phyloP scores from a whole-genome alignment of 164 flowering plant species.

The Macadamia integrifolia region DNA sequence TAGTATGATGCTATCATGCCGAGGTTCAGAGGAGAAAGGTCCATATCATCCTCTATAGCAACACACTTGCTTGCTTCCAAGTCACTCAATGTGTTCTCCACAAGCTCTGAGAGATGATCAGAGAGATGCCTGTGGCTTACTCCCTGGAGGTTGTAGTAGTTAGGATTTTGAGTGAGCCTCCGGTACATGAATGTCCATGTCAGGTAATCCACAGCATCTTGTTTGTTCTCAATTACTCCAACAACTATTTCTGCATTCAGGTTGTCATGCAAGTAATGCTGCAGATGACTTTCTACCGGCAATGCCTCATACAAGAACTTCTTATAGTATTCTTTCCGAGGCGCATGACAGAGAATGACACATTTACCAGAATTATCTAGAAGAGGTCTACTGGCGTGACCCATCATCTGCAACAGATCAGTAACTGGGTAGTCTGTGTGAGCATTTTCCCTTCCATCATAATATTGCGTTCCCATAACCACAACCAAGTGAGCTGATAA shows the following conservation, averaged over 20 bases:
- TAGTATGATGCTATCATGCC: slow-evolving; percentile 93
- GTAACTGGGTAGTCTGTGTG: slow-evolving; percentile 90
- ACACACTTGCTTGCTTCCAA: slow-evolving; percentile 78
- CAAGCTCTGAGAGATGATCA: slow-evolving; percentile 91
- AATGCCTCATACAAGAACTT: slow-evolving; percentile 92
- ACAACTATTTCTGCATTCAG: slow-evolving; percentile 87
- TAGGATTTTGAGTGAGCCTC: slow-evolving; percentile 94
- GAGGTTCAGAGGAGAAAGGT: slow-evolving; percentile 72
- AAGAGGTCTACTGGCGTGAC: slow-evolving; percentile 88
- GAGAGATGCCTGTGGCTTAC: slow-evolving; percentile 94
- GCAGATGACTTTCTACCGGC: slow-evolving; percentile 94
- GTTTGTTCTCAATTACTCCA: slow-evolving; percentile 77
- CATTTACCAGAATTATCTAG: slow-evolving; percentile 82
- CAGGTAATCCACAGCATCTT: slow-evolving; percentile 94
- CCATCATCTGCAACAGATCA: slow-evolving; percentile 96
- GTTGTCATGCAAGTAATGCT: slow-evolving; percentile 85
- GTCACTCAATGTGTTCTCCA: slow-evolving; percentile 79
- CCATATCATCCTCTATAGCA: slow-evolving; percentile 68
- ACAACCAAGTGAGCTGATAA: slow-evolving; percentile 89
- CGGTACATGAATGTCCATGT: slow-evolving; percentile 98
- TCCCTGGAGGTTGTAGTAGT: slow-evolving; percentile 96
- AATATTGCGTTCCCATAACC: slow-evolving; percentile 97
- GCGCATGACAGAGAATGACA: slow-evolving; percentile 94
- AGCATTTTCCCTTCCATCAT: slow-evolving; percentile 94
- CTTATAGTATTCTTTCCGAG: slow-evolving; percentile 93